Percentiles rank a stretch among this genome's conserved stretches.
Conservation (phyloP, 2,329 filamentous ascomycete species). For the Penicillium sp. region DNA sequence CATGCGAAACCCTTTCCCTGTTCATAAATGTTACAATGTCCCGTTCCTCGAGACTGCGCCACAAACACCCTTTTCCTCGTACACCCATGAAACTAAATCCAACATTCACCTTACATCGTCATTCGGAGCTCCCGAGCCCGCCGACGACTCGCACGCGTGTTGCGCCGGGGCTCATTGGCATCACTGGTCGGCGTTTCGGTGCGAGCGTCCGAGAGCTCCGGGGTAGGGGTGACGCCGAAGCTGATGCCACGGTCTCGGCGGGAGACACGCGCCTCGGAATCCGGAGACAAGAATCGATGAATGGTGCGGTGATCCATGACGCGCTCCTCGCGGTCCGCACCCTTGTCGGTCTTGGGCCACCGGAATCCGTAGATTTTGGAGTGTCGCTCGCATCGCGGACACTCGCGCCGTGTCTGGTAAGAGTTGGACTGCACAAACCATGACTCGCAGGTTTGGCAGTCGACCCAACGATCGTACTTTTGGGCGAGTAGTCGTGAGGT, state of each 20-base stretch:
- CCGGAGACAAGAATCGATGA: conserved; percentile 76
- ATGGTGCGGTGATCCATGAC: conserved; percentile 84
- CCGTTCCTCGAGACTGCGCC: conserved; percentile 2
- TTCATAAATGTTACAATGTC: conserved; percentile 18
- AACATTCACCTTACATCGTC: conserved; percentile 34
- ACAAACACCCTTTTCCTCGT: conserved; percentile 7
- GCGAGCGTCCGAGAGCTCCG: conserved; percentile 40
- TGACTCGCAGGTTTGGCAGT: conserved; percentile 79
- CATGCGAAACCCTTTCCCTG: conserved; percentile 16
- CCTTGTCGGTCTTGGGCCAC: conserved; percentile 94
- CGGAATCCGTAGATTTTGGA: conserved; percentile 92
- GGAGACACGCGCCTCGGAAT: conserved; percentile 60
- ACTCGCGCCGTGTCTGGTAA: conserved; percentile 81
- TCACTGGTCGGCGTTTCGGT: conserved; percentile 45
- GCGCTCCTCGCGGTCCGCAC: conserved; percentile 69
- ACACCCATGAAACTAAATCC: conserved; percentile 7
- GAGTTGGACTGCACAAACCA: conserved; percentile 88
- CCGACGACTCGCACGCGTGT: conserved; percentile 38
- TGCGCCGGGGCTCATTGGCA: conserved; percentile 35
- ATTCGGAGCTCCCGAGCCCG: conserved; percentile 37
- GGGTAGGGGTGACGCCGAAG: conserved; percentile 40
- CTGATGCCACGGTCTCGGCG: conserved; percentile 42
- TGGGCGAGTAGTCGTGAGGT: conserved; percentile 75
- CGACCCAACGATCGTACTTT: conserved; percentile 78
- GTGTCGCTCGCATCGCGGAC: conserved; percentile 90